A percentile compares a stretch with the other conserved stretches of the same genome.
These are phyloP conservation scores for Cytospora piceae DNA, from an alignment of 2,329 filamentous ascomycete species.

Conservation along the genomic window DNA sequence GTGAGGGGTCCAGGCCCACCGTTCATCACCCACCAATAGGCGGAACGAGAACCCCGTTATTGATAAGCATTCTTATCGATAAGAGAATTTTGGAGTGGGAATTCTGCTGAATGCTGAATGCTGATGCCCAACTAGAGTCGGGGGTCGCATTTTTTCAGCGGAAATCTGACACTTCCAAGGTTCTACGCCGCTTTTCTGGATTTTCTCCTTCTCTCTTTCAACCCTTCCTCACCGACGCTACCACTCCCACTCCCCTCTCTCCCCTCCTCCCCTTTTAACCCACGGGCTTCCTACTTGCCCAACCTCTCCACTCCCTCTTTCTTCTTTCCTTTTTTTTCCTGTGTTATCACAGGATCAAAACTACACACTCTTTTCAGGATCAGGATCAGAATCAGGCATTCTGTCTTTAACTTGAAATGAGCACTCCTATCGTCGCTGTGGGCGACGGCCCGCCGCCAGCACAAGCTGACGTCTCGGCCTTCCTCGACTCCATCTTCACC, in stretches of 20 bases:
- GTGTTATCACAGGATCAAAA: conserved; percentile 9
- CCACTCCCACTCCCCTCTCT: not conserved
- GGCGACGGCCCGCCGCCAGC: conserved; percentile 56
- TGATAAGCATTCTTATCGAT: conserved; percentile 4
- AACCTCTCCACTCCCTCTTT: conserved; percentile 30
- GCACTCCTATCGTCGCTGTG: conserved; percentile 35
- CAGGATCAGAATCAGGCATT: not conserved
- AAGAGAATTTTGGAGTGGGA: not conserved
- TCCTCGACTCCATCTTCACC: conserved; percentile 70
- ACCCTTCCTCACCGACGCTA: not conserved
- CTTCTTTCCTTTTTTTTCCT: not conserved
- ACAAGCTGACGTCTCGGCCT: conserved; percentile 65
- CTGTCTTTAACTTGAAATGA: conserved; percentile 32
- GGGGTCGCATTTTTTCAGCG: not conserved
- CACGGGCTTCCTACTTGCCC: conserved; percentile 5
- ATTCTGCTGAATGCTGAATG: not conserved
- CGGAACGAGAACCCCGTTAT: not conserved
- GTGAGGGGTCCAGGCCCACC: not conserved
- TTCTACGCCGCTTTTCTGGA: not conserved
- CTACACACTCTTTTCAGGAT: conserved; percentile 7
- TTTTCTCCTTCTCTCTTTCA: not conserved
- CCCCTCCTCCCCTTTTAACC: not conserved
- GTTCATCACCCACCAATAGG: not conserved
- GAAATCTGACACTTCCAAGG: not conserved
- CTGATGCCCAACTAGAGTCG: not conserved